These are phyloP conservation scores for Mychonastes homosphaera DNA, from an alignment of 139 green algal species.

Conservation along the genomic window DNA sequence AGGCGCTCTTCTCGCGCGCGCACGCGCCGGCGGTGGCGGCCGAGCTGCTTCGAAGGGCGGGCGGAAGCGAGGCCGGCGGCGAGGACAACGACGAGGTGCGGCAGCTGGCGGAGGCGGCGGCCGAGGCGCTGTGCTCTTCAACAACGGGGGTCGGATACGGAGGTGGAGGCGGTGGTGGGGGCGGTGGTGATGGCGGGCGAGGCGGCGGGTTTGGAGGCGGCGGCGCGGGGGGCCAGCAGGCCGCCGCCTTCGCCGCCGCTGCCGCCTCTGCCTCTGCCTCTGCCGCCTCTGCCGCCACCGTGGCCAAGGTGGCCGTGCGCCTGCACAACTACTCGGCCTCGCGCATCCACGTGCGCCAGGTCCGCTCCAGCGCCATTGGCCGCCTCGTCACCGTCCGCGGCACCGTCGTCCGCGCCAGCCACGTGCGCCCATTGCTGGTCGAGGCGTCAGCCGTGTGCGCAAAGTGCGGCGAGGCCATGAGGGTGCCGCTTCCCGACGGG, in stretches of 20 bases:
- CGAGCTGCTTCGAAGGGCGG: not conserved
- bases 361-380: conserved; percentile 46
- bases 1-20: conserved; percentile 21
- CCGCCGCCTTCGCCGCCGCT: not conserved
- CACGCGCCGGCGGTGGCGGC: not conserved
- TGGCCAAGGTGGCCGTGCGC: conserved; percentile 22
- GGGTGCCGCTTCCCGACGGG: conserved; percentile 26
- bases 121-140: not conserved
- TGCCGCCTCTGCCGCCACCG: not conserved
- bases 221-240: not conserved
- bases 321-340: conserved; percentile 35
- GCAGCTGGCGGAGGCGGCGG: not conserved
- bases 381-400: conserved; percentile 64
- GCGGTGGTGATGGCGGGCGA: not conserved
- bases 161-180: not conserved
- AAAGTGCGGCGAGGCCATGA: conserved; percentile 43
- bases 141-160: not conserved
- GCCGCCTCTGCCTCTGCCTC: not conserved
- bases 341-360: conserved; percentile 34
- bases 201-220: not conserved
- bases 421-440: conserved; percentile 47
- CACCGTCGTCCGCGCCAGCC: conserved; percentile 61
- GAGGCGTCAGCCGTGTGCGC: conserved; percentile 65
- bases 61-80: conserved; percentile 1
- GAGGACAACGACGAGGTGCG: too few species aligned